phyloP scores from a whole-genome alignment of 106 monocot genomes.

The Dendrobium huoshanense region DNA sequence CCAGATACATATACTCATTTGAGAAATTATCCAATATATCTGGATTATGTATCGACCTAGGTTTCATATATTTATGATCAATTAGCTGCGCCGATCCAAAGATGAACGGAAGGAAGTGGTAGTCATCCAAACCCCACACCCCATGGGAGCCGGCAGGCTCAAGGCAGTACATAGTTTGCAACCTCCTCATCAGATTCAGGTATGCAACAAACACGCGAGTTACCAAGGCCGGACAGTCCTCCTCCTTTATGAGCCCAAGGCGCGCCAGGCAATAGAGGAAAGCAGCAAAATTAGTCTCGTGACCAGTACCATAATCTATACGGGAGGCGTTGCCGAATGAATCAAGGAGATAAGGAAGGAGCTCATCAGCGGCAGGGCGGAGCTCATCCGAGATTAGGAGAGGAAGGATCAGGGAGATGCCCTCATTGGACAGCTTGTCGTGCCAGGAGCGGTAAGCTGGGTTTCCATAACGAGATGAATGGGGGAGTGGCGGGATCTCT shows the following conservation, averaged over 20 bases:
- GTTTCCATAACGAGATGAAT: slow-evolving; percentile 77
- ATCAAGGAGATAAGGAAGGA: slow-evolving; percentile 77
- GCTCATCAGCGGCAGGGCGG: slow-evolving; percentile 37
- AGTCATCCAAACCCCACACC: slow-evolving; percentile 96
- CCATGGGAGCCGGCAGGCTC: slow-evolving; percentile 96
- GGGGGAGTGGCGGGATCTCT: slow-evolving; percentile 52
- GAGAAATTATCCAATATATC: slow-evolving; percentile 92
- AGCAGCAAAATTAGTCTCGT: slow-evolving; percentile 87
- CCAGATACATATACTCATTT: slow-evolving; percentile 78
- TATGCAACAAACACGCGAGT: slow-evolving; percentile 65
- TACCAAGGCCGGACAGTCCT: slow-evolving; percentile 65
- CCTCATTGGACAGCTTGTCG: slow-evolving; percentile 28
- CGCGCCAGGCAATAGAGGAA: slow-evolving; percentile 87
- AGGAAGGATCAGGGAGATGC: slow-evolving; percentile 21
- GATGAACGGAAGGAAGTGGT: slow-evolving; percentile 86
- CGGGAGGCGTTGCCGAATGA: slow-evolving; percentile 81
- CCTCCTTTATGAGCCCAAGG: slow-evolving; percentile 60
- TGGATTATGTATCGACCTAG: slow-evolving; percentile 88
- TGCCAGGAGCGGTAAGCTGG: slow-evolving; percentile 84
- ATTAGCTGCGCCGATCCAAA: slow-evolving; percentile 91
- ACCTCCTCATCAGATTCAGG: slow-evolving; percentile 68
- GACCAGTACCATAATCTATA: slow-evolving; percentile 96
- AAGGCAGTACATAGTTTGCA: slow-evolving; percentile 63
- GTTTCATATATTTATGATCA: slow-evolving; percentile 99
- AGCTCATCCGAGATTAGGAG: slow-evolving; percentile 22